These are phyloP conservation scores for Penicillium hesseltinei DNA, from an alignment of 2,329 filamentous ascomycete genomes.

Conservation along the genomic window DNA sequence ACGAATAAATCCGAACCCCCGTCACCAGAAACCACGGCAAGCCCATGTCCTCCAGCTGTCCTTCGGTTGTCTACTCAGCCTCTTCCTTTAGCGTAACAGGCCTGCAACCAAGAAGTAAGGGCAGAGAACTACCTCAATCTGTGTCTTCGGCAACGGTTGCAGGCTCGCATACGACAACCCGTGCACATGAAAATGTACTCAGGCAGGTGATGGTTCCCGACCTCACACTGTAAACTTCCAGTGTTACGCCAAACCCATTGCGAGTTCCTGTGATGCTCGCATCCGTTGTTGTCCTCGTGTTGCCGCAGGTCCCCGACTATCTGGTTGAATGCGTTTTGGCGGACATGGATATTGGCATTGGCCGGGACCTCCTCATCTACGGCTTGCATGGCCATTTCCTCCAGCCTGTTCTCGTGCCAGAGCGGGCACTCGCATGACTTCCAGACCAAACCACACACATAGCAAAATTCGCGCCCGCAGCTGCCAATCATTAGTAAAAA, in stretches of 20 bases:
- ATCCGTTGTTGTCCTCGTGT: constrained; percentile 9
- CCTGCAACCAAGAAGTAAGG: no score
- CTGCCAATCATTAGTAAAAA: constrained; percentile 1
- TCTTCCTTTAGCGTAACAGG: no score
- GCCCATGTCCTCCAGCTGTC: no score
- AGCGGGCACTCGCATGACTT: constrained; percentile 9
- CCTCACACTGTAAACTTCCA: neutral
- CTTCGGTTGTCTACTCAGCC: no score
- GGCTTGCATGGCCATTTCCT: neutral
- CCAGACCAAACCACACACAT: constrained; percentile 6
- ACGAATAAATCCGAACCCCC: no score
- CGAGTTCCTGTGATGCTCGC: constrained; percentile 10
- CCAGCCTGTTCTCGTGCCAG: constrained; percentile 12
- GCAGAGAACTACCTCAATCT: neutral
- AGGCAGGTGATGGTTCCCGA: neutral
- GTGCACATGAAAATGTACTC: constrained; percentile 14
- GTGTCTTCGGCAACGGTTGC: constrained; percentile 2
- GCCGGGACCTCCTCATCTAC: constrained; percentile 10
- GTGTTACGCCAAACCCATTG: constrained; percentile 8
- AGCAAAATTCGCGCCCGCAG: constrained; percentile 14
- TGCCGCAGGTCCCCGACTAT: constrained; percentile 4
- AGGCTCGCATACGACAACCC: constrained; percentile 12
- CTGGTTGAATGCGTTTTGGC: constrained; percentile 2
- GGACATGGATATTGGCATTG: neutral
- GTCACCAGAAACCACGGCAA: no score